Evolutionary conservation across 106 monocot genomes (phyloP).

Genomic region (Alisma plantagoaquatica): DNA sequence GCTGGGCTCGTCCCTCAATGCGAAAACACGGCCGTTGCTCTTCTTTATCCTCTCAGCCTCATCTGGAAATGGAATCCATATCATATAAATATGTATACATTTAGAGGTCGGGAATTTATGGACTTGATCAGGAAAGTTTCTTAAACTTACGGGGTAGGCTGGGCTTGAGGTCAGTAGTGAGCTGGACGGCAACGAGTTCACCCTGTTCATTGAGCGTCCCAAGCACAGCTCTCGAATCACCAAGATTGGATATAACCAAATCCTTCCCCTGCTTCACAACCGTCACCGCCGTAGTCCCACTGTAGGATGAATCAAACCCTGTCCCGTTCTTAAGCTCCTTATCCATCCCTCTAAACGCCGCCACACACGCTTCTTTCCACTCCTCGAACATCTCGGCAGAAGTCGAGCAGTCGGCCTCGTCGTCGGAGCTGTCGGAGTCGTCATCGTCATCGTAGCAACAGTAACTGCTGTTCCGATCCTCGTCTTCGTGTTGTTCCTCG

Average conservation of each 20-base stretch:
- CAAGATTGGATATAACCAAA: slow-evolving; percentile 86
- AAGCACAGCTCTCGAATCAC: slow-evolving; percentile 81
- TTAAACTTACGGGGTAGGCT: slow-evolving; percentile 60
- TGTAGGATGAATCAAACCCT: slow-evolving; percentile 47
- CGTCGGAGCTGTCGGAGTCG: no score
- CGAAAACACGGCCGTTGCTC: slow-evolving; percentile 65
- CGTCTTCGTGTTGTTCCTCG: no score
- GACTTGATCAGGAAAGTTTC: no score
- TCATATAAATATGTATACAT: no score
- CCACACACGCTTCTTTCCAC: slow-evolving; percentile 72
- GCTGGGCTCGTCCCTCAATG: slow-evolving; percentile 56
- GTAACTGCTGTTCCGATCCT: no score
- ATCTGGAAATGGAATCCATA: no score
- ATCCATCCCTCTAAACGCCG: slow-evolving; percentile 82
- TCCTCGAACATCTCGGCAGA: no score
- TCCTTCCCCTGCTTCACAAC: slow-evolving; percentile 80
- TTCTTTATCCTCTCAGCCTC: slow-evolving; percentile 85
- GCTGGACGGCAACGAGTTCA: slow-evolving; percentile 45
- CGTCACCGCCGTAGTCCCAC: slow-evolving; percentile 77
- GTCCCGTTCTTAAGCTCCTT: slow-evolving; percentile 49
- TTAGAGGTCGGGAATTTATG: neutral
- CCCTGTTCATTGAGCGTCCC: slow-evolving; percentile 47
- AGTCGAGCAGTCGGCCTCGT: no score
- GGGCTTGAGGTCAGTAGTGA: slow-evolving; percentile 88
- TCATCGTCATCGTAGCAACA: no score